Conservation (phyloP, 2,329 filamentous ascomycete species). For the Colletotrichum siamense region DNA sequence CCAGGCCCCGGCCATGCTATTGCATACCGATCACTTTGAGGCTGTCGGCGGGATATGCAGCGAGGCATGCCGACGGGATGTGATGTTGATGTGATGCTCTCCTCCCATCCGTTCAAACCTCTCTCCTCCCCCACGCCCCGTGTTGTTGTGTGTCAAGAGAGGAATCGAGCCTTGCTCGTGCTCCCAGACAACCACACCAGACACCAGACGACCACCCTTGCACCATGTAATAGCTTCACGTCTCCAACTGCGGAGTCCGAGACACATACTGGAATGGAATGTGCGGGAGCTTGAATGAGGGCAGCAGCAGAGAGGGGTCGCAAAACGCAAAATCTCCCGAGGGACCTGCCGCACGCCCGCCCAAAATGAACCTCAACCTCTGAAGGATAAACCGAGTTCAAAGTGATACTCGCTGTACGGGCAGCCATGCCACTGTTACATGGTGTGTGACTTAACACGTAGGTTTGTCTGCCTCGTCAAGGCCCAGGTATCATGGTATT, state of each 20-base stretch:
- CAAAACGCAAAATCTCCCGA: conserved; percentile 5
- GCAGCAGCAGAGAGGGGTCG: not conserved
- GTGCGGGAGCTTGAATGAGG: not conserved
- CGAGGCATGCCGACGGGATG: not conserved
- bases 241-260: conserved; percentile 20
- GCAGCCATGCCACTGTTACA: not conserved
- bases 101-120: not conserved
- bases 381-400: not conserved
- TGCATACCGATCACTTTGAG: not conserved
- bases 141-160: not conserved
- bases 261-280: conserved; percentile 3
- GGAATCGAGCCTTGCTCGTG: not conserved
- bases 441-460: conserved; percentile 1
- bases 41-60: not conserved
- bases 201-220: not conserved
- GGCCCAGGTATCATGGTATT: not conserved
- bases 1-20: not conserved
- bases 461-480: not conserved
- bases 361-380: not conserved
- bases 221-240: not conserved
- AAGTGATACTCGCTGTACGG: not conserved
- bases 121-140: not conserved
- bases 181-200: not conserved
- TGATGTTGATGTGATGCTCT: not conserved
- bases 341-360: not conserved